phyloP scores from a whole-genome alignment of 371 early-diverging fungal species.

The Haplosporangium sp. region DNA sequence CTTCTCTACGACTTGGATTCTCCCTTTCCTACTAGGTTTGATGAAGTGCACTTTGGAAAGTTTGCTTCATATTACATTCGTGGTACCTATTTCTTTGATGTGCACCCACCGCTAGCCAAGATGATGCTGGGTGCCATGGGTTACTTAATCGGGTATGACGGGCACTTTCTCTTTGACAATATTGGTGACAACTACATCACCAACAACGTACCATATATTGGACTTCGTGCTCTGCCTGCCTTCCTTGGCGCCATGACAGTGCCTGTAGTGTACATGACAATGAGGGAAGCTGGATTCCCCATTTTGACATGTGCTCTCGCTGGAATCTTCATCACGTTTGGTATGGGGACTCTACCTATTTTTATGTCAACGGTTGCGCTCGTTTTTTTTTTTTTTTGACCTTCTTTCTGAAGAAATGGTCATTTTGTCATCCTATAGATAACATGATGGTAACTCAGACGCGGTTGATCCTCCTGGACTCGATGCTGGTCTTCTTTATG shows the following conservation, averaged over 20 bases:
- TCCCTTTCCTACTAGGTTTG: conserved; percentile 59
- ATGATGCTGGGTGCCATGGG: conserved; percentile 92
- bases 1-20: not conserved
- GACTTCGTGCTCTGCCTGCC: conserved; percentile 85
- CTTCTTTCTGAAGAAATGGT: not conserved
- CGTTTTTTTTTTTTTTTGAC: not conserved
- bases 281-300: conserved; percentile 90
- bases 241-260: conserved; percentile 82
- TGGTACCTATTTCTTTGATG: conserved; percentile 97
- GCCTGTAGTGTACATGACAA: conserved; percentile 84
- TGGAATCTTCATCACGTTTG: conserved; percentile 85
- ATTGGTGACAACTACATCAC: conserved; percentile 92
- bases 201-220: conserved; percentile 92
- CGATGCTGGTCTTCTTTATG: conserved; percentile 92
- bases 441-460: conserved; percentile 93
- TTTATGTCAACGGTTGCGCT: not conserved
- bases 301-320: conserved; percentile 81
- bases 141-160: conserved; percentile 91
- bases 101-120: conserved; percentile 99
- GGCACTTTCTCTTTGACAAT: conserved; percentile 92
- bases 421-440: conserved; percentile 59
- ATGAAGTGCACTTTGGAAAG: conserved; percentile 99
- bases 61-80: conserved; percentile 96
- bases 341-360: conserved; percentile 55
- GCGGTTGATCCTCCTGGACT: conserved; percentile 93